Evolutionary conservation across 805 yeast genomes (phyloP), one percentile per base, ranked within the genome.

Genomic region (Ogataea wickerhamii): DNA sequence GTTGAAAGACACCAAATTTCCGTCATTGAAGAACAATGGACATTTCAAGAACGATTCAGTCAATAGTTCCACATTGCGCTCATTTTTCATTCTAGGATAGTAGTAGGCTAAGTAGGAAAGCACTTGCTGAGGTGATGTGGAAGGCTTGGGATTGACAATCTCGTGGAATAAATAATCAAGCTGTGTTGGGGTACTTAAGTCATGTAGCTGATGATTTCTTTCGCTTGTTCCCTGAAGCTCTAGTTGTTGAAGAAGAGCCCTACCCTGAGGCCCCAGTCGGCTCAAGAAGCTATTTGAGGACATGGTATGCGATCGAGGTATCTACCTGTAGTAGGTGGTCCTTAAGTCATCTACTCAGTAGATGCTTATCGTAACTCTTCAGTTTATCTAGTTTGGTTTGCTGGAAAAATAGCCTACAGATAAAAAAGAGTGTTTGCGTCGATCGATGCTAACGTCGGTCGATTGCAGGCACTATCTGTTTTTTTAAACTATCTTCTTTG

Each of bases 21-120:
- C 23, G n/a, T 55, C 37, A 24, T 41, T 41, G 42, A 57, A 56
- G 32, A 55, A 68, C 53, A 54, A 41, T 0, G 76, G 74, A 33
- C 67, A 70, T 41, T 64, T 63, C 41, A 76, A 44, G 41, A 76
- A 70, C 30, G 67, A 61, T 22, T 68, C 60, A 11, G 76, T 56
- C 14, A 76, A 53, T 1, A 76, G 45, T 33, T 64, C 58, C 28
- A 76, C 56, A 51, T 76, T 76, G 39, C 62, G 63, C 44, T 66
- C 70, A 36, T 66, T 64, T 49, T 73, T 74, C 35, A 76, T 58
- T 32, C 54, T 69, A 1, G 81, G 80, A 36, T 73, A 53, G 48
- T 75, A 75, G 49, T 74, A 70, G 36, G 69, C 74, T 17, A 76
- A 38, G 49, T 73, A 71, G 1, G 79, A 73, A 13, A 74, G 47